phyloP scores from a whole-genome alignment of 345 rosid species.

The Corchorus capsularis region DNA sequence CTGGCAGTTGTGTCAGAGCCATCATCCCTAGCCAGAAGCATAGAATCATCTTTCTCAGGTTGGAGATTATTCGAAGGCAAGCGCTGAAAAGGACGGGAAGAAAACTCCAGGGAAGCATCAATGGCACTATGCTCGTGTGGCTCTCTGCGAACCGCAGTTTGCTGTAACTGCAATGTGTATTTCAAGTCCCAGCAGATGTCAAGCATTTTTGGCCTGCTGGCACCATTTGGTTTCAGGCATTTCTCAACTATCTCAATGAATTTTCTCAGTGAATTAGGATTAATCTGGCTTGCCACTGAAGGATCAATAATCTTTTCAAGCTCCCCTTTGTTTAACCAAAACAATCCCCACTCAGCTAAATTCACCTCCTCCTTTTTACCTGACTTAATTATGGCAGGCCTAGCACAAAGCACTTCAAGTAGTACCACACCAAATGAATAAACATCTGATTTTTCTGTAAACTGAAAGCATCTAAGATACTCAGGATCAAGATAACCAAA shows the following conservation, averaged over 20 bases:
- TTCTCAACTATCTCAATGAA: conserved; percentile 51
- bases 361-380: conserved; percentile 43
- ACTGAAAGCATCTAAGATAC: conserved; percentile 42
- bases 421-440: conserved; percentile 62
- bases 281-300: conserved; percentile 34
- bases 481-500: conserved; percentile 64
- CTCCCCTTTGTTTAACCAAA: conserved; percentile 32
- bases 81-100: conserved; percentile 22
- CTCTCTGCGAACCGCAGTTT: conserved; percentile 27
- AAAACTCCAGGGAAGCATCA: conserved; percentile 27
- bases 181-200: conserved; percentile 67
- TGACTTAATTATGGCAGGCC: conserved; percentile 38
- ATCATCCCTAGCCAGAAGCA: conserved; percentile 14
- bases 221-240: conserved; percentile 52
- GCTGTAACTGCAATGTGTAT: conserved; percentile 46
- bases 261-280: conserved; percentile 45
- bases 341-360: conserved; percentile 53
- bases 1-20: conserved; percentile 11
- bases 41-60: conserved; percentile 17
- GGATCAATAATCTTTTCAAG: conserved; percentile 50
- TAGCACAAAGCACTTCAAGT: conserved; percentile 55
- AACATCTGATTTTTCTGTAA: conserved; percentile 61
- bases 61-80: conserved; percentile 34
- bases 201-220: conserved; percentile 56
- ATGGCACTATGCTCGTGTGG: conserved; percentile 31